Percentiles rank a stretch among this genome's conserved stretches.
Evolutionary conservation across 2,329 filamentous ascomycete genomes (phyloP).

Genomic region (Clonostachys sp.): DNA sequence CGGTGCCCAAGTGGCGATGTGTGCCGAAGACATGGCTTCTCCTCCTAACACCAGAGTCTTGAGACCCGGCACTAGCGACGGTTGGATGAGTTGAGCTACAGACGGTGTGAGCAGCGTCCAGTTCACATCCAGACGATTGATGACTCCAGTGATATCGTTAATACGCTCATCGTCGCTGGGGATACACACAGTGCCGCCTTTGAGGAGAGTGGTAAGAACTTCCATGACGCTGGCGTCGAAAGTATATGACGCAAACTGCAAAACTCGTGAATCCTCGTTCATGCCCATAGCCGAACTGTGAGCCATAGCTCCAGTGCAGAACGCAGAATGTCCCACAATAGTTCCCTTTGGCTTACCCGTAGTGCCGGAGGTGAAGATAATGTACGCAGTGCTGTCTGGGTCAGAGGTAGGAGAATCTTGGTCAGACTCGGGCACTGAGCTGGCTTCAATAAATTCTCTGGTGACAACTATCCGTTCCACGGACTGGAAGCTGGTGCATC

Average conservation of each 20-base stretch:
- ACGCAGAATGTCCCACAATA: conserved; percentile 7
- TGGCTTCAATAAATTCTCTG: background rate
- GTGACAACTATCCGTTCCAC: background rate
- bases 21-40: background rate
- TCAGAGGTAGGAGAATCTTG: background rate
- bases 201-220: conserved; percentile 4
- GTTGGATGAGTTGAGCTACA: background rate
- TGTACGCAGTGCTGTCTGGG: conserved; percentile 6
- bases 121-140: conserved; percentile 8
- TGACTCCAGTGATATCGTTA: conserved; percentile 1
- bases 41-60: background rate
- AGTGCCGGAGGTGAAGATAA: conserved; percentile 14
- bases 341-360: conserved; percentile 14
- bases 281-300: conserved; percentile 15
- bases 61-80: background rate
- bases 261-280: conserved; percentile 12
- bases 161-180: conserved; percentile 5
- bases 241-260: conserved; percentile 13
- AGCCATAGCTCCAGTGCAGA: conserved; percentile 11
- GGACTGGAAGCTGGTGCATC: background rate
- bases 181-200: conserved; percentile 4
- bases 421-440: background rate
- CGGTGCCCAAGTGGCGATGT: background rate
- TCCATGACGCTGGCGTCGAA: conserved; percentile 6
- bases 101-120: conserved; percentile 10